Percentiles rank a stretch among this genome's conserved stretches.
phyloP scores from a whole-genome alignment of 2,329 filamentous ascomycete genomes.

The Fusarium nygamai region DNA sequence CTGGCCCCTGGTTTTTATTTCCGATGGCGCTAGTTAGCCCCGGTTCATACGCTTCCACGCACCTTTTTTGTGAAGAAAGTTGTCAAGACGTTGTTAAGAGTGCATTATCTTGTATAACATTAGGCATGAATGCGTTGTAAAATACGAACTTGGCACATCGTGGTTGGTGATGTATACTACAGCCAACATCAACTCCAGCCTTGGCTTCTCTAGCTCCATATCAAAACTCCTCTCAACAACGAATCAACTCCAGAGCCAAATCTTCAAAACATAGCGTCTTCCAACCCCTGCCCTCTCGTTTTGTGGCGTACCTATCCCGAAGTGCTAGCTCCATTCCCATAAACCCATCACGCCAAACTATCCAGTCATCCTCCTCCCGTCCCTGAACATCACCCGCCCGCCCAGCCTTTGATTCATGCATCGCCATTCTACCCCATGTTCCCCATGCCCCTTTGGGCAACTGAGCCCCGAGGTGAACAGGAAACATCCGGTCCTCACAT shows the following conservation, averaged over 20 bases:
- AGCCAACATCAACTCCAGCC: not conserved
- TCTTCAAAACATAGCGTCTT: conserved; percentile 3
- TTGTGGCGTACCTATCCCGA: not conserved
- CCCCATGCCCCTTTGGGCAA: conserved; percentile 8
- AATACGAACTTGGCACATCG: not conserved
- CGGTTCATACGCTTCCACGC: conserved; percentile 6
- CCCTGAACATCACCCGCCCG: conserved; percentile 25
- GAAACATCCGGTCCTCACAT: conserved; percentile 17
- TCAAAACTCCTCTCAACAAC: not conserved
- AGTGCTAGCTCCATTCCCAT: not conserved
- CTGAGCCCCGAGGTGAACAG: conserved; percentile 14
- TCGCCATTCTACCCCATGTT: conserved; percentile 20
- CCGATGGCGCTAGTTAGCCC: conserved; percentile 8
- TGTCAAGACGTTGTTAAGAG: not conserved
- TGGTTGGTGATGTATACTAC: not conserved
- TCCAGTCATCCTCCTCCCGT: conserved; percentile 12
- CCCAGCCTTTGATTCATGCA: conserved; percentile 10
- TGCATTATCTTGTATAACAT: not conserved
- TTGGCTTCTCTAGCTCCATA: not conserved
- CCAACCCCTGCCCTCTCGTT: not conserved
- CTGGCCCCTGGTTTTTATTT: conserved; percentile 32
- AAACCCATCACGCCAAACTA: conserved; percentile 1
- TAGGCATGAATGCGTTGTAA: not conserved
- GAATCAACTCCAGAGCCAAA: not conserved
- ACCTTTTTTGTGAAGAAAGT: not conserved